These are phyloP conservation scores for Saccharomycopsis babjevae DNA, from an alignment of 805 yeast genomes.

Conservation along the genomic window DNA sequence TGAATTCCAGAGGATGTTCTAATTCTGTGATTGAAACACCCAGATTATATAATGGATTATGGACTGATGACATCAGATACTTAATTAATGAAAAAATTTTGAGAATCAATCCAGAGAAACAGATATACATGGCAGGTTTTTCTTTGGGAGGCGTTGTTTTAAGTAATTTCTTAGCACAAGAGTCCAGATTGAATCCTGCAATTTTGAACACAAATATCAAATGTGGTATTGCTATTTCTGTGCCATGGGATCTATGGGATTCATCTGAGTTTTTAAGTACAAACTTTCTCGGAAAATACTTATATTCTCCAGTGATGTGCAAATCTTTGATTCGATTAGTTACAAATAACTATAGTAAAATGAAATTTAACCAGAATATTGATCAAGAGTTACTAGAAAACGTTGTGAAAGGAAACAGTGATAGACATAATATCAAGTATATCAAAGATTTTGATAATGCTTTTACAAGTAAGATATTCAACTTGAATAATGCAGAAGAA, in stretches of 20 bases:
- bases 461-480: slow-evolving; percentile 57
- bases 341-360: slow-evolving; percentile 31
- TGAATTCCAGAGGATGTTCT: slow-evolving; percentile 73
- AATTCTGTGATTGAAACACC: slow-evolving; percentile 60
- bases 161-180: slow-evolving; percentile 64
- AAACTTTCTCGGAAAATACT: slow-evolving; percentile 32
- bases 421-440: slow-evolving; percentile 19
- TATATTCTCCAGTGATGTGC: slow-evolving; percentile 45
- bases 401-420: slow-evolving; percentile 20
- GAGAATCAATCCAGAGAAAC: slow-evolving; percentile 43
- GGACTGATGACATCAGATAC: slow-evolving; percentile 60
- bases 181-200: slow-evolving; percentile 32
- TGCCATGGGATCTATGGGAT: slow-evolving; percentile 64
- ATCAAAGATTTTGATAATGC: slow-evolving; percentile 51
- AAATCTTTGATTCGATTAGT: slow-evolving; percentile 35
- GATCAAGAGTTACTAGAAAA: slow-evolving; percentile 19
- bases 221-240: slow-evolving; percentile 51
- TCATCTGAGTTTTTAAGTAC: slow-evolving; percentile 33
- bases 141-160: slow-evolving; percentile 71
- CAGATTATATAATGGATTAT: slow-evolving; percentile 55
- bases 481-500: slow-evolving; percentile 50
- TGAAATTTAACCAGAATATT: slow-evolving; percentile 25
- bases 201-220: slow-evolving; percentile 23
- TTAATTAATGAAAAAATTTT: slow-evolving; percentile 40
- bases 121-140: slow-evolving; percentile 67